Evolutionary conservation across 2,329 filamentous ascomycete species (phyloP).

Genomic region (Trichoderma oligosporum): DNA sequence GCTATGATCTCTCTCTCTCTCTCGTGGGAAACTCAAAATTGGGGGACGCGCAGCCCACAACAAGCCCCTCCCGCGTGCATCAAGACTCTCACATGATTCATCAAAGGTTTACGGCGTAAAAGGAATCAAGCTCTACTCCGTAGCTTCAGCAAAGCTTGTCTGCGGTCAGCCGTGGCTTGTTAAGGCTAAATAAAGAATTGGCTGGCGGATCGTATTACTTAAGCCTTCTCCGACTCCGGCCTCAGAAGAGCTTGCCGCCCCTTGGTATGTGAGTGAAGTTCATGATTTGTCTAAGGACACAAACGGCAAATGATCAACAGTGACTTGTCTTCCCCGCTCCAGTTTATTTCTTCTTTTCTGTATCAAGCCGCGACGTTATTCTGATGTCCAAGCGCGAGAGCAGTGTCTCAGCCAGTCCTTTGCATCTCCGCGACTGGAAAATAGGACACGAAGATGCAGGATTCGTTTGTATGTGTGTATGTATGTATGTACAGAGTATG

Average conservation of each 20-base stretch:
- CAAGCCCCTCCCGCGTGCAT: slow-evolving; percentile 13
- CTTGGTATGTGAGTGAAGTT: too few species aligned
- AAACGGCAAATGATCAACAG: slow-evolving; percentile 13
- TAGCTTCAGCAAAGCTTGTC: slow-evolving; percentile 9
- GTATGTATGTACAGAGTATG: neutral
- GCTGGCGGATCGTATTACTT: neutral
- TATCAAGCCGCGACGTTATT: too few species aligned
- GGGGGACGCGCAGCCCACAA: neutral
- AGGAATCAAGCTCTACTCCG: neutral
- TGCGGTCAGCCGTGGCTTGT: slow-evolving; percentile 3
- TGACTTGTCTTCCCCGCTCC: slow-evolving; percentile 13
- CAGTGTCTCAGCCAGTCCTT: slow-evolving; percentile 1
- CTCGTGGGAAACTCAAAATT: neutral
- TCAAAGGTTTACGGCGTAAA: neutral
- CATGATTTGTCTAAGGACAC: neutral
- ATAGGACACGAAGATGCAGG: neutral
- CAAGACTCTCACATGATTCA: slow-evolving; percentile 10
- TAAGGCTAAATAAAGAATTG: too few species aligned
- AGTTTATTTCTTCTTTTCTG: neutral
- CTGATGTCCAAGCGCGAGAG: too few species aligned
- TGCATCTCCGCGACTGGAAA: neutral
- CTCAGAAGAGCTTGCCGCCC: too few species aligned
- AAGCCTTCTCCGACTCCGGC: slow-evolving; percentile 1
- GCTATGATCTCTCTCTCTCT: too few species aligned
- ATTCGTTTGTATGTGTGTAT: neutral